phyloP scores from a whole-genome alignment of 2,329 filamentous ascomycete species.

The Parascedosporium putredinis region DNA sequence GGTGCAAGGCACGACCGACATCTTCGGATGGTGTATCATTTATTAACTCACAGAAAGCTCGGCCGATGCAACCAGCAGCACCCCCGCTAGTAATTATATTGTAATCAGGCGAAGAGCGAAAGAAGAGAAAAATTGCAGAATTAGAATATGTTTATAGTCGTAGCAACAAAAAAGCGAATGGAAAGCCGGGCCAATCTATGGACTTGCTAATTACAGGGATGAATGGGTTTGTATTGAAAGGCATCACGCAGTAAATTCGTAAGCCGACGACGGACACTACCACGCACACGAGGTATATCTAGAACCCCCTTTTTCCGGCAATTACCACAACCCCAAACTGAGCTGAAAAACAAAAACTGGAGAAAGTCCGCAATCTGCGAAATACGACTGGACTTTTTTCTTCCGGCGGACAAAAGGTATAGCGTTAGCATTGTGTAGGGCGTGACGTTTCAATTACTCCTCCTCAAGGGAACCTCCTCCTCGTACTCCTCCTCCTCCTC shows the following conservation, averaged over 20 bases:
- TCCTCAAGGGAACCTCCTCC: conserved; percentile 73
- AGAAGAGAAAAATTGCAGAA: not conserved
- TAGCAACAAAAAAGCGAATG: not conserved
- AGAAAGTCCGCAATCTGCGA: conserved; percentile 5
- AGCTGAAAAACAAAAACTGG: conserved; percentile 14
- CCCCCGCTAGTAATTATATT: too few relatives aligned
- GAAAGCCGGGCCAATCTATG: conserved; percentile 7
- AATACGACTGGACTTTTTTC: conserved; percentile 5
- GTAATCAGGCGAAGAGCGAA: not conserved
- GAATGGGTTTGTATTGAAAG: conserved; percentile 9
- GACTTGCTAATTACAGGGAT: conserved; percentile 9
- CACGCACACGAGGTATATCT: conserved; percentile 26
- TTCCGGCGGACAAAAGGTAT: not conserved
- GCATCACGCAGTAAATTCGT: conserved; percentile 11
- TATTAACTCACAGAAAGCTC: too few relatives aligned
- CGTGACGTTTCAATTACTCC: conserved; percentile 34
- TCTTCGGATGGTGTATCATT: too few relatives aligned
- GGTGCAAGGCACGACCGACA: not conserved
- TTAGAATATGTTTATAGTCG: not conserved
- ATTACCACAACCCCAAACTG: conserved; percentile 16
- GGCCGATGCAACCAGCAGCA: too few relatives aligned
- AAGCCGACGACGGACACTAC: conserved; percentile 12
- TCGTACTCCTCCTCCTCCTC: conserved; percentile 96
- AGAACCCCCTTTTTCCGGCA: conserved; percentile 20
- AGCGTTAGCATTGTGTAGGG: not conserved